Base-by-base conservation (phyloP, 2,329 filamentous ascomycete species). In the Gnomoniopsis sp. region DNA sequence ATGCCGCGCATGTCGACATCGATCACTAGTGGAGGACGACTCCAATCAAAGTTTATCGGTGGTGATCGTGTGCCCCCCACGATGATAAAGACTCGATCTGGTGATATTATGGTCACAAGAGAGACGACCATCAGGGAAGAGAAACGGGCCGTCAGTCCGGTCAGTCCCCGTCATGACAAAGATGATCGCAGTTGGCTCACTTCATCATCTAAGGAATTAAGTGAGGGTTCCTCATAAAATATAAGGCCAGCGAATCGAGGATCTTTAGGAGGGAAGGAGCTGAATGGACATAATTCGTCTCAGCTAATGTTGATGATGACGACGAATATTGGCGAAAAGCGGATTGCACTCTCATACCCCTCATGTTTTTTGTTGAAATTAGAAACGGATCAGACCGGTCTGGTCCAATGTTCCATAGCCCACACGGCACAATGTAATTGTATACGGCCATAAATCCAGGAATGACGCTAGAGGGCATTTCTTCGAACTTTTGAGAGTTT, bases 111-210 rank as follows among this genome's bases (percentile, higher is more conserved):
- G 47, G 53, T 52, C 21, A 59, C 57, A 6, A 56, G 30, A 4
- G 57, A 59, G 48, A 59, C 57, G 14, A 55, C 48, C 8, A 38
- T 56, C 38, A 47, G 36, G 48, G 57, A 55, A 14, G 48, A 58
- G 19, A 53, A 44, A 2, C 17, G 34, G n/a, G 22, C 43, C 15
- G 41, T 30, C 23, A 56, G 47, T 15, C 33, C 36, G 41, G 30
- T 53, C 3, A 53, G 55, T 19, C 43, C 43, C 33, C 41, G 19
- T 33, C 21, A 46, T 3, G 51, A 53, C 8, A 19, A 8, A 17
- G 53, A 52, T 17, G 41, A 52, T 8, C 47, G 26, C 23, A 52
- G 41, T 19, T 59, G 41, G 53, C 41, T 52, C 3, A 51, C 30
- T 21, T 26, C 17, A 23, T 56, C 53, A 3, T 56, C 48, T 7